phyloP scores from a whole-genome alignment of 371 early-diverging fungal species.

The Mucor racemosus region DNA sequence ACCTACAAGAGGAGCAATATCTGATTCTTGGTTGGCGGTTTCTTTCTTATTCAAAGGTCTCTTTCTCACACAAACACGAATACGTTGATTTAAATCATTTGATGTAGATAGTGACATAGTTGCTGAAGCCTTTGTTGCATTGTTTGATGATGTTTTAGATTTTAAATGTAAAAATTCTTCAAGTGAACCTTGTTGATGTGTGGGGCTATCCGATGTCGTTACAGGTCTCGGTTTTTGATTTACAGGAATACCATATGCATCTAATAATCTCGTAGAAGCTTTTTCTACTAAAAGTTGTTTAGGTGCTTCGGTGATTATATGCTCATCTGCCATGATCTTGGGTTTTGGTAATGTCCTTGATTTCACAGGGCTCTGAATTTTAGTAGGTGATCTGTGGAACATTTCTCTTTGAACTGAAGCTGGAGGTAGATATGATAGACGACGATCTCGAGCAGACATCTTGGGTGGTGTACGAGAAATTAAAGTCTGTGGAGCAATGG shows the following conservation, averaged over 20 bases:
- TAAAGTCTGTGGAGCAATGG: constrained; percentile 15
- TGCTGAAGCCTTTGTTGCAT: neutral
- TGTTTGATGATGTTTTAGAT: neutral
- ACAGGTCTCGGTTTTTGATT: neutral
- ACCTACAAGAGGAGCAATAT: constrained; percentile 77
- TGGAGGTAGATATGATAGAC: constrained; percentile 21
- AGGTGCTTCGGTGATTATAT: neutral
- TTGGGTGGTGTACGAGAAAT: constrained; percentile 14
- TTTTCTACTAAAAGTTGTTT: neutral
- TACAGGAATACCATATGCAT: constrained; percentile 52
- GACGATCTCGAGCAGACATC: constrained; percentile 16
- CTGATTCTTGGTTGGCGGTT: constrained; percentile 70
- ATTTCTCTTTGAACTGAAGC: constrained; percentile 1
- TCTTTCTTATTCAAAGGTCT: constrained; percentile 92
- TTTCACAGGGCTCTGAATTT: neutral
- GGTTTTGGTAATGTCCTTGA: neutral
- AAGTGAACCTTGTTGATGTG: neutral
- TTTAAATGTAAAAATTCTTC: constrained; percentile 10
- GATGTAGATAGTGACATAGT: neutral
- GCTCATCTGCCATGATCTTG: neutral
- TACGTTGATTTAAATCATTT: constrained; percentile 71
- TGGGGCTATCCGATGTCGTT: neutral
- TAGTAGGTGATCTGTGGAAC: neutral
- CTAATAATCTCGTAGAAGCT: constrained; percentile 36
- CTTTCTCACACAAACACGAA: constrained; percentile 97